Percentiles rank a stretch among this genome's conserved stretches.
Conservation (phyloP, 2,329 filamentous ascomycete genomes). For the Fusarium incarnatum region DNA sequence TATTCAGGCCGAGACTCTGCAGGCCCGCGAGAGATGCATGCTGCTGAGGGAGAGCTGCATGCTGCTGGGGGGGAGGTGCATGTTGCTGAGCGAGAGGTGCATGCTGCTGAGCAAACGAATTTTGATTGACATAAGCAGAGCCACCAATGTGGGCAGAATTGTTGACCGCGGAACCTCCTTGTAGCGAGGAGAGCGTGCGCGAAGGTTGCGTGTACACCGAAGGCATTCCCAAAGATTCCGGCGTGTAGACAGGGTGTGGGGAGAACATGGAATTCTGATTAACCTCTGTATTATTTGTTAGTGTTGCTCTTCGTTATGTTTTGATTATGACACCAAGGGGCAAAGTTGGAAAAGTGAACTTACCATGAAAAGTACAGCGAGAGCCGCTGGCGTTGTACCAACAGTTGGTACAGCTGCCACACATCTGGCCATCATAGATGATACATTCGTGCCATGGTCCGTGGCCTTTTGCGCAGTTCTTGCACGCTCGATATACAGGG, state of each 20-base stretch:
- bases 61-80: no score
- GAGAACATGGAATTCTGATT: conserved; percentile 36
- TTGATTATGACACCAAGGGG: not conserved
- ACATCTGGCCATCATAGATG: conserved; percentile 70
- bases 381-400: conserved; percentile 73
- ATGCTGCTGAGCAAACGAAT: conserved; percentile 31
- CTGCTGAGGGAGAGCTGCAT: not conserved
- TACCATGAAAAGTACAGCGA: conserved; percentile 71
- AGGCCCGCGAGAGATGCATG: not conserved
- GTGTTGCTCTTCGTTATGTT: not conserved
- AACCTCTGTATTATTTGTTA: conserved; percentile 32
- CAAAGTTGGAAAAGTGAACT: conserved; percentile 36
- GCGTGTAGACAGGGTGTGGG: conserved; percentile 8
- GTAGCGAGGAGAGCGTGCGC: no score
- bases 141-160: not conserved
- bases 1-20: conserved; percentile 43
- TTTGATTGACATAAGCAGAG: not conserved
- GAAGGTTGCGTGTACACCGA: not conserved
- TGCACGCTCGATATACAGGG: conserved; percentile 62
- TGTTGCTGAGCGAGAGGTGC: conserved; percentile 30
- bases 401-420: conserved; percentile 71
- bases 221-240: conserved; percentile 16
- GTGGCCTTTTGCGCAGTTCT: conserved; percentile 70
- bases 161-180: not conserved
- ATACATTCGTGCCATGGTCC: conserved; percentile 70